phyloP scores from a whole-genome alignment of 371 early-diverging fungal genomes.

The Mortierella sp. region DNA sequence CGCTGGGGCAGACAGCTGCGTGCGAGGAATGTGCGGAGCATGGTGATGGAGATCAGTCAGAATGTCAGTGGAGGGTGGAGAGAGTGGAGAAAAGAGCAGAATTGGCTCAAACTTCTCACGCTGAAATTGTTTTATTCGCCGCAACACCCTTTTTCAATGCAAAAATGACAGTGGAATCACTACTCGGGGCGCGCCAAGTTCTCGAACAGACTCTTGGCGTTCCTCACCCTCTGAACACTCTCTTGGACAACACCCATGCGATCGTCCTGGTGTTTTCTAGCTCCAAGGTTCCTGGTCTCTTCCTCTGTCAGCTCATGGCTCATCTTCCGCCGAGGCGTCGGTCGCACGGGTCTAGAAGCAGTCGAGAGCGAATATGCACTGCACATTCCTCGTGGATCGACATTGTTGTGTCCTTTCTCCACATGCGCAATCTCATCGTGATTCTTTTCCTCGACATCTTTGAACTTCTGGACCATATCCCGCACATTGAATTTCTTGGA shows the following conservation, averaged over 20 bases:
- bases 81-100: conserved; percentile 4
- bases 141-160: too few species aligned
- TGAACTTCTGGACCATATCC: conserved; percentile 41
- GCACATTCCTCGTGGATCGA: conserved; percentile 33
- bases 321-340: conserved; percentile 37
- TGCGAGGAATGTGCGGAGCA: conserved; percentile 52
- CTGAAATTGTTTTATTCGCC: too few species aligned
- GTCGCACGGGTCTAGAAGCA: conserved; percentile 18
- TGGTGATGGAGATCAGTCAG: conserved; percentile 3
- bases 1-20: conserved; percentile 43
- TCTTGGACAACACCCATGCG: conserved; percentile 36
- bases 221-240: conserved; percentile 42
- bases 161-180: background rate
- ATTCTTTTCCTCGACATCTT: conserved; percentile 28
- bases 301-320: conserved; percentile 43
- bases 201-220: conserved; percentile 49
- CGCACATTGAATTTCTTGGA: conserved; percentile 23
- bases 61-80: background rate
- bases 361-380: conserved; percentile 36
- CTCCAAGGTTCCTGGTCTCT: conserved; percentile 18
- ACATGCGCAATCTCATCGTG: conserved; percentile 47
- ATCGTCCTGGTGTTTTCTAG: conserved; percentile 2
- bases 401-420: conserved; percentile 17
- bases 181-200: conserved; percentile 27
- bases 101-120: too few species aligned